phyloP scores from a whole-genome alignment of 768 basidiomycete genomes.

The Pisolithus sp. region DNA sequence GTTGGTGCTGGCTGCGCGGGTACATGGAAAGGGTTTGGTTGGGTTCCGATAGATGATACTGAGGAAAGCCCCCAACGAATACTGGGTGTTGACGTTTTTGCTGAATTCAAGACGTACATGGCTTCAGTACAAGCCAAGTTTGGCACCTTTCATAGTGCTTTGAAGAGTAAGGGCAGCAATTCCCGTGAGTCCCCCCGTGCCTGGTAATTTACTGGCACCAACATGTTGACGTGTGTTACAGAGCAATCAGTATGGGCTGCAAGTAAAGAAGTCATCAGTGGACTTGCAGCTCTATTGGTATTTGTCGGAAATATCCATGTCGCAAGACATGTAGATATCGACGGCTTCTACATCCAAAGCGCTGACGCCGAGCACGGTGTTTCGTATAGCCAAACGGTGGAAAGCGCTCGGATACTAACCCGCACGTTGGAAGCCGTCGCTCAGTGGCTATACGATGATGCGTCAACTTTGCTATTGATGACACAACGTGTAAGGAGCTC shows the following conservation, averaged over 20 bases:
- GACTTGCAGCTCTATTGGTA: constrained; percentile 52
- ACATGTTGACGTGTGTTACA: constrained; percentile 11
- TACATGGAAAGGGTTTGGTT: constrained; percentile 83
- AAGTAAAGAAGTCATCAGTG: constrained; percentile 47
- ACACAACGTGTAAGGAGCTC: constrained; percentile 37
- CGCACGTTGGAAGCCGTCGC: constrained; percentile 63
- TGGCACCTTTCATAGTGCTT: constrained; percentile 21
- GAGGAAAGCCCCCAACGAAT: constrained; percentile 40
- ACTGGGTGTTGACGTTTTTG: constrained; percentile 46
- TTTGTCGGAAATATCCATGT: constrained; percentile 68
- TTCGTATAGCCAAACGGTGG: constrained; percentile 58
- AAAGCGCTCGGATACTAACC: constrained; percentile 59
- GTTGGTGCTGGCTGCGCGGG: constrained; percentile 74
- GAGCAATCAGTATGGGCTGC: constrained; percentile 26
- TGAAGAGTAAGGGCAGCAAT: constrained; percentile 17
- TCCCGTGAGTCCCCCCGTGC: constrained; percentile 17
- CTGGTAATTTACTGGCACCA: neutral
- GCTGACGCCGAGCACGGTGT: constrained; percentile 37
- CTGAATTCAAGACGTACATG: constrained; percentile 45
- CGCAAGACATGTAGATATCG: constrained; percentile 77
- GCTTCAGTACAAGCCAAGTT: constrained; percentile 47
- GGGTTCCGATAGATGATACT: constrained; percentile 51
- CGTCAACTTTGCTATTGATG: constrained; percentile 50
- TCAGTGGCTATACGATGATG: constrained; percentile 73
- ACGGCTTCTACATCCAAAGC: constrained; percentile 54